Percentiles rank a stretch among this genome's conserved stretches.
Evolutionary conservation across 179 eudicot genomes (phyloP).

Genomic region (Gypsophila paniculata): DNA sequence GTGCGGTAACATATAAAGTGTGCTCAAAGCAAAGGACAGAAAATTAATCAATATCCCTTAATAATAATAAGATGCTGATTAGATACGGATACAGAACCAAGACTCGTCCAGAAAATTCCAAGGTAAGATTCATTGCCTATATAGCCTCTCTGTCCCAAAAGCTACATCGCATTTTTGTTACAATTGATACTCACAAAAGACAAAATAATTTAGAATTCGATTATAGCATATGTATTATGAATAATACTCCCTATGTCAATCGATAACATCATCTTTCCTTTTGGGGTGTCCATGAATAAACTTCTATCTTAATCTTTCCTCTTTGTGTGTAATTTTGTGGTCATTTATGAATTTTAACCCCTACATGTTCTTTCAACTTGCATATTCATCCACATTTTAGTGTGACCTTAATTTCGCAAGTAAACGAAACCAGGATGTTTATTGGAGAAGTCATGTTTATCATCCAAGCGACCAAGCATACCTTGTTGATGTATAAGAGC

Average conservation of each 20-base stretch:
- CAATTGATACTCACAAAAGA: no score
- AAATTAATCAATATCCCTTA: background rate
- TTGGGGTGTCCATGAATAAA: background rate
- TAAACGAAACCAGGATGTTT: background rate
- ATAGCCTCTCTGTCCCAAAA: background rate
- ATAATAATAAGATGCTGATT: background rate
- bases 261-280: background rate
- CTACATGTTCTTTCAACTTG: background rate
- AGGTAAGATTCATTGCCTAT: background rate
- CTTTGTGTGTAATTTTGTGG: background rate
- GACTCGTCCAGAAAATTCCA: background rate
- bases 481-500: background rate
- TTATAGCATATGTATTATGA: background rate
- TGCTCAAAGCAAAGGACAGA: slow-evolving; percentile 2
- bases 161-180: background rate
- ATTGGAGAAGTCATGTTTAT: background rate
- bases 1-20: slow-evolving; percentile 1
- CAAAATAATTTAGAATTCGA: background rate
- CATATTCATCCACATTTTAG: background rate
- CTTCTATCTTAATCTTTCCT: background rate
- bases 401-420: background rate
- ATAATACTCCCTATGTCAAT: background rate
- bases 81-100: background rate
- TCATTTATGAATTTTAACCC: background rate
- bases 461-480: background rate